These are phyloP conservation scores for Scedosporium aurantiacum DNA, from an alignment of 2,329 filamentous ascomycete species.

Conservation along the genomic window DNA sequence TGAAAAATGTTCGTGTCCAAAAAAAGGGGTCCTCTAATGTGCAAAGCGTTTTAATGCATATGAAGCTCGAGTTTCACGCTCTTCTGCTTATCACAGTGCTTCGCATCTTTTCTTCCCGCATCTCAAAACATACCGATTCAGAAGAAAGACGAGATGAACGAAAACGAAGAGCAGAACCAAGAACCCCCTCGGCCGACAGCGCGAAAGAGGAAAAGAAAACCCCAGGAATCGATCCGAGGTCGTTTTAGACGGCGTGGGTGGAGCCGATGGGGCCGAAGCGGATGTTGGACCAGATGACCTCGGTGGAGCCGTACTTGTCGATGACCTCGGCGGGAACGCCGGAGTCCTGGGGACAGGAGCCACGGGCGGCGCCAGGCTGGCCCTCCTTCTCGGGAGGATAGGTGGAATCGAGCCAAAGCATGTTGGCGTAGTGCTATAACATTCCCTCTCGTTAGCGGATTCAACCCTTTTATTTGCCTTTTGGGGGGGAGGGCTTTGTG, in stretches of 20 bases:
- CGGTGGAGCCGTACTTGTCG: constrained; percentile 16
- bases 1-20: background rate
- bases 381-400: constrained; percentile 34
- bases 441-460: background rate
- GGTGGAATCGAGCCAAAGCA: constrained; percentile 64
- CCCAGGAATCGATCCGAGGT: background rate
- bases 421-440: constrained; percentile 44
- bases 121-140: background rate
- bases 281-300: constrained; percentile 38
- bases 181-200: too few relatives aligned
- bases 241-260: constrained; percentile 21
- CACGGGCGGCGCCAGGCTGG: constrained; percentile 15
- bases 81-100: background rate
- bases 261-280: constrained; percentile 35
- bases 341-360: constrained; percentile 14
- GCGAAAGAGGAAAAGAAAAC: background rate
- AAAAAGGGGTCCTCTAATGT: too few relatives aligned
- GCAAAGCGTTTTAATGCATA: too few relatives aligned
- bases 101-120: background rate
- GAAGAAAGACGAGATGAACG: background rate
- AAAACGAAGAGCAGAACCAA: background rate
- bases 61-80: too few relatives aligned
- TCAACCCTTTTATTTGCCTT: background rate
- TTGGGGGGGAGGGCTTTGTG: background rate
- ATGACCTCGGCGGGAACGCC: constrained; percentile 16